Percentiles rank a stretch among this genome's conserved stretches.
These are phyloP conservation scores for Aspergillus floridensis DNA, from an alignment of 2,329 filamentous ascomycete species.

Conservation along the genomic window DNA sequence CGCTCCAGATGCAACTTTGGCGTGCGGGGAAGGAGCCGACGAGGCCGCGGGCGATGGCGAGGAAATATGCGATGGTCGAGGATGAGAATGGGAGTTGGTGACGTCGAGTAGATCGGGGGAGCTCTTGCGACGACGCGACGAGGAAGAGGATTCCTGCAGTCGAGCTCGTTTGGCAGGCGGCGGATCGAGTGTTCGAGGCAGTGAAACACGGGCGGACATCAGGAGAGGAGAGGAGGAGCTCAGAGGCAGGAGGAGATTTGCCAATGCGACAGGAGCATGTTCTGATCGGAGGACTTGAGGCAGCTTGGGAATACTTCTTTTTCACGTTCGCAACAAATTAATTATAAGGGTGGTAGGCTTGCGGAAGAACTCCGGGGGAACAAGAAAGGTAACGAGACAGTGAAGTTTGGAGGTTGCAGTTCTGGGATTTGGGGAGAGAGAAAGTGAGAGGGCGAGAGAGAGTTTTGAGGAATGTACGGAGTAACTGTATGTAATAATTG, in stretches of 20 bases:
- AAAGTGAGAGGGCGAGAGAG: not conserved
- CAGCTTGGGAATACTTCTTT: too few relatives aligned
- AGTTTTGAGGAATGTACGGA: not conserved
- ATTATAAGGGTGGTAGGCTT: not conserved
- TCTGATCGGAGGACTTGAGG: not conserved
- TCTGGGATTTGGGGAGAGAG: not conserved
- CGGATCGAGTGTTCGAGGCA: conserved; percentile 21
- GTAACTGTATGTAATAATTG: too few relatives aligned
- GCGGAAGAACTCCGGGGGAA: too few relatives aligned
- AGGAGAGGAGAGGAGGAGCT: conserved; percentile 19
- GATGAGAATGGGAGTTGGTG: conserved; percentile 15
- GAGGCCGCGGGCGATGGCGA: conserved; percentile 13
- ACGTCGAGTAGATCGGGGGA: conserved; percentile 35
- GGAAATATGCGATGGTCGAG: conserved; percentile 8
- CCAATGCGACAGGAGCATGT: not conserved
- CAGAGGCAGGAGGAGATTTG: conserved; percentile 12
- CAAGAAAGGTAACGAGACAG: not conserved
- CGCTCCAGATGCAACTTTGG: conserved; percentile 5
- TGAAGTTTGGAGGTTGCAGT: too few relatives aligned
- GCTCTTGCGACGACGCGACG: conserved; percentile 28
- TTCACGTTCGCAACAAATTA: not conserved
- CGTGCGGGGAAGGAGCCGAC: conserved; percentile 13
- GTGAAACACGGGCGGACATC: conserved; percentile 35
- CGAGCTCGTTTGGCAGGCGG: conserved; percentile 30
- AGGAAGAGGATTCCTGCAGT: conserved; percentile 15